These are phyloP conservation scores for Antrodiella citrinella DNA, from an alignment of 768 basidiomycete genomes.

Conservation along the genomic window DNA sequence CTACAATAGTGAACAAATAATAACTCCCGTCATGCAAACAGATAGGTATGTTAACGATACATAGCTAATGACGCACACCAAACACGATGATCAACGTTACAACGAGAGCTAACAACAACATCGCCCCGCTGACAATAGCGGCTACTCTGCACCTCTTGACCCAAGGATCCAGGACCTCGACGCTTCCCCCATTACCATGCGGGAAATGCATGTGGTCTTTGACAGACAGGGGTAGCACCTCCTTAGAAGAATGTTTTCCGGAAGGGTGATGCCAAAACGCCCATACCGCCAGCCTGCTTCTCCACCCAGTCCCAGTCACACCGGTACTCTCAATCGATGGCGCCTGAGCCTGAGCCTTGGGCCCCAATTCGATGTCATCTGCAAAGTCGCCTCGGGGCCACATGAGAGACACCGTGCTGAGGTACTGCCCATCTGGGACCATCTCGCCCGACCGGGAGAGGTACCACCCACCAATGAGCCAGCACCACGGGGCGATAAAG, in stretches of 20 bases:
- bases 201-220: background rate
- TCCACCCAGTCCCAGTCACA: background rate
- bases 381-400: constrained; percentile 19
- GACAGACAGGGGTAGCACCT: constrained; percentile 4
- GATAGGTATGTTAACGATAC: too few species aligned
- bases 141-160: constrained; percentile 47
- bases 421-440: constrained; percentile 32
- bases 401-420: constrained; percentile 14
- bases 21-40: too few species aligned
- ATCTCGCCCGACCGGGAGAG: constrained; percentile 32
- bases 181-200: background rate
- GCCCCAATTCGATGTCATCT: background rate
- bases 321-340: background rate
- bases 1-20: too few species aligned
- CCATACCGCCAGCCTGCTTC: constrained; percentile 11
- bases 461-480: constrained; percentile 75
- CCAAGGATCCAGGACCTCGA: constrained; percentile 26
- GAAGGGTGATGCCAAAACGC: background rate
- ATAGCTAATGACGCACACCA: background rate
- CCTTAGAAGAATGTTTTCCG: background rate
- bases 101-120: constrained; percentile 41
- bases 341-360: background rate
- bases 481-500: constrained; percentile 64
- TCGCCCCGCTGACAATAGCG: constrained; percentile 48
- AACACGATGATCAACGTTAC: constrained; percentile 36